phyloP scores from a whole-genome alignment of 202 grass and related monocot species.

The Setaria italica region DNA sequence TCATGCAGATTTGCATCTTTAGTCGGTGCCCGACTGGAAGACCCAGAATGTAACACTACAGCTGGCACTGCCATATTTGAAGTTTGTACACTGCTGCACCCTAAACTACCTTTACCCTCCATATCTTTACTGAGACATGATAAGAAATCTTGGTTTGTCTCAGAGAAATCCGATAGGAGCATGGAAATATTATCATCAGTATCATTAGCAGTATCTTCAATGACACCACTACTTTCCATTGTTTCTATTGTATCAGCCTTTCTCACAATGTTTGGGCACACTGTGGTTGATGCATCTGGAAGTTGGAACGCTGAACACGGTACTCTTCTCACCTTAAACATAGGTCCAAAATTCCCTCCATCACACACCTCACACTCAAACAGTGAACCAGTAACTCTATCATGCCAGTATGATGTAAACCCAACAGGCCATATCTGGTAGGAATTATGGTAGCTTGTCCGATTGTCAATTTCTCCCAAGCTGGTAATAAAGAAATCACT shows the following conservation, averaged over 20 bases:
- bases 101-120: constrained; percentile 48
- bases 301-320: constrained; percentile 79
- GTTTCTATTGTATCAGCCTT: constrained; percentile 67
- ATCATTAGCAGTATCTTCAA: constrained; percentile 61
- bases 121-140: constrained; percentile 60
- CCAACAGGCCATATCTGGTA: constrained; percentile 90
- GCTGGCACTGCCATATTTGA: constrained; percentile 25
- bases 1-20: constrained; percentile 56
- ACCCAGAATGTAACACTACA: constrained; percentile 37
- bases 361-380: constrained; percentile 94
- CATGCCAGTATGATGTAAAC: constrained; percentile 96
- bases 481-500: constrained; percentile 81
- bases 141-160: constrained; percentile 62
- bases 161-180: constrained; percentile 65
- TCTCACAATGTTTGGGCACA: constrained; percentile 64
- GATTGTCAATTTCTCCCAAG: constrained; percentile 85
- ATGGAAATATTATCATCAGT: constrained; percentile 73
- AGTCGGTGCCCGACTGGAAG: constrained; percentile 39
- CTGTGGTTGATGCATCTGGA: constrained; percentile 72
- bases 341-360: constrained; percentile 76
- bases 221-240: constrained; percentile 63
- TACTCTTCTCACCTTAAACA: constrained; percentile 83
- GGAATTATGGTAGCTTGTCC: constrained; percentile 71
- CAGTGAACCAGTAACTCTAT: constrained; percentile 90
- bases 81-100: constrained; percentile 40